Evolutionary conservation across 2,329 filamentous ascomycete species (phyloP).

Genomic region (Kalmusia sp.): DNA sequence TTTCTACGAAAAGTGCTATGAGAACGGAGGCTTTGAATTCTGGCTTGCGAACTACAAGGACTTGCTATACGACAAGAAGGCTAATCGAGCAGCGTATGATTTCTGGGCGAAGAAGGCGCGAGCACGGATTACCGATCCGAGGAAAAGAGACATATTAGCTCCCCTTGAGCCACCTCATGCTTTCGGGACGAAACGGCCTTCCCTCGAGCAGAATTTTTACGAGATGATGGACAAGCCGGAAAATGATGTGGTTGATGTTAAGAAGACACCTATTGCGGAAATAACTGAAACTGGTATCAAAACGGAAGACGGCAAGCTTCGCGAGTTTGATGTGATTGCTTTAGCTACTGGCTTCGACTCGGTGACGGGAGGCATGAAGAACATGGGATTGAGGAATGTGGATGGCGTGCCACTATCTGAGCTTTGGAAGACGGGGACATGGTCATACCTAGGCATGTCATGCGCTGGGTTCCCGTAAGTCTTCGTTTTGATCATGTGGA

Average conservation of each 20-base stretch:
- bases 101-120: conserved; percentile 56
- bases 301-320: conserved; percentile 48
- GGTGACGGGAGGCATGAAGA: conserved; percentile 52
- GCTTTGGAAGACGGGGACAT: conserved; percentile 51
- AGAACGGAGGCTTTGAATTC: conserved; percentile 49
- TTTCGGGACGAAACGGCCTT: conserved; percentile 56
- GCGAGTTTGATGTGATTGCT: conserved; percentile 54
- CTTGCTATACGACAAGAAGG: conserved; percentile 48
- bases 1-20: conserved; percentile 52
- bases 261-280: conserved; percentile 49
- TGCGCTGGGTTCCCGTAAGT: conserved; percentile 46
- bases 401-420: conserved; percentile 47
- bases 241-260: conserved; percentile 53
- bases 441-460: conserved; percentile 53
- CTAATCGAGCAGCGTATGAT: conserved; percentile 54
- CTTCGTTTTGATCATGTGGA: neutral
- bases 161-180: conserved; percentile 53
- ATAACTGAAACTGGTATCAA: conserved; percentile 49
- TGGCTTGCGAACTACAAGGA: conserved; percentile 54
- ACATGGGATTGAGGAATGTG: conserved; percentile 46
- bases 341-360: conserved; percentile 53
- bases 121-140: conserved; percentile 51
- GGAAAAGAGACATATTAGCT: conserved; percentile 56
- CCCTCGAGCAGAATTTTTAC: conserved; percentile 56
- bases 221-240: conserved; percentile 53